Percentiles rank a stretch among this genome's conserved stretches.
phyloP scores from a whole-genome alignment of 306 rosid genomes.

The Senna siamea region DNA sequence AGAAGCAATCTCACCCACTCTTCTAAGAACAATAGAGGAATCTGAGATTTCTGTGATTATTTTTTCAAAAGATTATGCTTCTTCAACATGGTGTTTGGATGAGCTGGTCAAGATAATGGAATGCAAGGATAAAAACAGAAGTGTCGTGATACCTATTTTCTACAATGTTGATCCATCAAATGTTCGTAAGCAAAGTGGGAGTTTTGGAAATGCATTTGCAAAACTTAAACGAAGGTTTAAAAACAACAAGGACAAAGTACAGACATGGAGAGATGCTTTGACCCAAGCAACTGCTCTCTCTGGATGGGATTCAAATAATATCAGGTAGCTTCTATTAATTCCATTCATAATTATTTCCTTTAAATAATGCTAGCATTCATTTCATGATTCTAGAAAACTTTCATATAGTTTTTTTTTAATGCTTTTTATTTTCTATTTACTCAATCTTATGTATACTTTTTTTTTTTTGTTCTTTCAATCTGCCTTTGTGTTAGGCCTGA shows the following conservation, averaged over 20 bases:
- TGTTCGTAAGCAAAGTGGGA: background rate
- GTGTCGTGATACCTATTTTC: background rate
- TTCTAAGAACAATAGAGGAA: background rate
- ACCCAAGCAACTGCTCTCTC: background rate
- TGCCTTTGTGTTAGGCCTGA: background rate
- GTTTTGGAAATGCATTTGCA: background rate
- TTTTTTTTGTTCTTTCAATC: background rate
- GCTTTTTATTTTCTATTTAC: background rate
- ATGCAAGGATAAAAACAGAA: background rate
- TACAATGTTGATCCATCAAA: background rate
- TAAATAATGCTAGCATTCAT: too few relatives aligned
- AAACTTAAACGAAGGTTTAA: background rate
- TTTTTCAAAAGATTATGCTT: background rate
- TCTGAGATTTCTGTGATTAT: background rate
- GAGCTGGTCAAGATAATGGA: background rate
- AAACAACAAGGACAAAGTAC: background rate
- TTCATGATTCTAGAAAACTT: too few relatives aligned
- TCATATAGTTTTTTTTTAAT: too few relatives aligned
- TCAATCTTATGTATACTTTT: too few relatives aligned
- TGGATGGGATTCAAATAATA: background rate
- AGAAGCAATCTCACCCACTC: background rate
- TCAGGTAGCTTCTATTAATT: background rate
- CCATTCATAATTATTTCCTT: background rate
- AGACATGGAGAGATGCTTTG: background rate
- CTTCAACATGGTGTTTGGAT: conserved; percentile 4